These are phyloP conservation scores for Diaporthe eres DNA, from an alignment of 2,329 filamentous ascomycete genomes.

Conservation along the genomic window DNA sequence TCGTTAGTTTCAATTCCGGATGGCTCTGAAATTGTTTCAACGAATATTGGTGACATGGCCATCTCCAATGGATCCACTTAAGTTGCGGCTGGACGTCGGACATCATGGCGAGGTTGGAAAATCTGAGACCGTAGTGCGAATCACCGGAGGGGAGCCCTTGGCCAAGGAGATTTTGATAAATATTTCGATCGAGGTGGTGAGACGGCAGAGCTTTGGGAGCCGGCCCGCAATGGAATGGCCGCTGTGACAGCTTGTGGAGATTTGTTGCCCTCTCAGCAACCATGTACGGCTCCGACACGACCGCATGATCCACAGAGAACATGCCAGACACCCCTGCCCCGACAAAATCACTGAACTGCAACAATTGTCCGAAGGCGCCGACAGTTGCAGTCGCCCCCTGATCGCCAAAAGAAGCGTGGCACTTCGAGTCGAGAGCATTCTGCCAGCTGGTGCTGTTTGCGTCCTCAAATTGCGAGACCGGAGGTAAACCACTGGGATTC, in stretches of 20 bases:
- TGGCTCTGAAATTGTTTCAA: background rate
- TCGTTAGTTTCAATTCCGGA: background rate
- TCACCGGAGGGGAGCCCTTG: too few relatives aligned
- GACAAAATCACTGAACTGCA: background rate
- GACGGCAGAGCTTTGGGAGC: too few relatives aligned
- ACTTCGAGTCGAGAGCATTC: background rate
- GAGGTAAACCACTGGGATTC: too few relatives aligned
- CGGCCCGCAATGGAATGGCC: background rate
- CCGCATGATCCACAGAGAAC: background rate
- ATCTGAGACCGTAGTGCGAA: background rate
- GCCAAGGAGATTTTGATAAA: too few relatives aligned
- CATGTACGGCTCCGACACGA: background rate
- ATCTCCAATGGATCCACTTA: slow-evolving; percentile 28
- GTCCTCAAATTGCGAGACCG: too few relatives aligned
- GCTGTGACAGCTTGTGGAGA: background rate
- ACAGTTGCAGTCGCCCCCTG: background rate
- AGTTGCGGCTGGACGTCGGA: background rate
- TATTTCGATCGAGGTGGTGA: too few relatives aligned
- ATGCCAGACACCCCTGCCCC: background rate
- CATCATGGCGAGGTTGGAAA: background rate
- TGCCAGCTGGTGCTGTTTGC: background rate
- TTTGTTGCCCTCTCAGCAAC: too few relatives aligned
- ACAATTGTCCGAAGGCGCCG: background rate
- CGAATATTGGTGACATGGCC: slow-evolving; percentile 8
- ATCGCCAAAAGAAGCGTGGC: background rate